Percentiles rank a stretch among this genome's conserved stretches.
phyloP scores from a whole-genome alignment of 768 basidiomycete species.

The Boletus tomentosulus region DNA sequence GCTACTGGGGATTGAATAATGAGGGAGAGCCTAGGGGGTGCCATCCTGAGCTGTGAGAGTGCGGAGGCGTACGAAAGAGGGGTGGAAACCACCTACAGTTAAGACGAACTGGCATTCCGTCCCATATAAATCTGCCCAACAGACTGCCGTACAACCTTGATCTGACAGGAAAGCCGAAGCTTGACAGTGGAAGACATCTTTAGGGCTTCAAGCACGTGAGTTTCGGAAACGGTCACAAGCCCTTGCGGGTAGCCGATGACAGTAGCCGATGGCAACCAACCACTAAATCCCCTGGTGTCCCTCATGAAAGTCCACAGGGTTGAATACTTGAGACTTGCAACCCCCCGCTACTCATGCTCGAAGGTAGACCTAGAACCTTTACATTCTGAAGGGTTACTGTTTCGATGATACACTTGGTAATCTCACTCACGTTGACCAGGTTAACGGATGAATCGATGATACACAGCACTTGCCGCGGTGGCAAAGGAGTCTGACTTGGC shows the following conservation, averaged over 20 bases:
- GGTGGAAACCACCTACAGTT: background rate
- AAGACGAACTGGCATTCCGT: background rate
- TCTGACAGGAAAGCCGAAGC: constrained; percentile 14
- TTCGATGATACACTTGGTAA: background rate
- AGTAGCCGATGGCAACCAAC: background rate
- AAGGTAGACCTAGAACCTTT: background rate
- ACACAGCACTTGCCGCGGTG: background rate
- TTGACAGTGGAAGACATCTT: constrained; percentile 8
- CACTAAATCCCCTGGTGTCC: background rate
- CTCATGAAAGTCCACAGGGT: background rate
- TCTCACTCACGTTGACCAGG: constrained; percentile 1
- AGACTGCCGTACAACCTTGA: constrained; percentile 22
- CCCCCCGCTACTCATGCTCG: background rate
- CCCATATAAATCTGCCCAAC: constrained; percentile 18
- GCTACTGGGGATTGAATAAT: constrained; percentile 7
- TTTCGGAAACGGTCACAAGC: background rate
- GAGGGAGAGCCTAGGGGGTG: constrained; percentile 17
- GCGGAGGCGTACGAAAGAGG: background rate
- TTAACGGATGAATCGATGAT: background rate
- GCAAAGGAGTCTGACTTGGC: background rate
- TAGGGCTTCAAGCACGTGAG: background rate
- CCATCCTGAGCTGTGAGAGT: constrained; percentile 14
- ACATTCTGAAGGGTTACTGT: background rate
- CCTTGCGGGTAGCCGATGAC: background rate
- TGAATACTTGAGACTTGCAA: background rate